These are phyloP conservation scores for Tuber magnatum DNA, from an alignment of 495 filamentous ascomycete species.

Conservation along the genomic window DNA sequence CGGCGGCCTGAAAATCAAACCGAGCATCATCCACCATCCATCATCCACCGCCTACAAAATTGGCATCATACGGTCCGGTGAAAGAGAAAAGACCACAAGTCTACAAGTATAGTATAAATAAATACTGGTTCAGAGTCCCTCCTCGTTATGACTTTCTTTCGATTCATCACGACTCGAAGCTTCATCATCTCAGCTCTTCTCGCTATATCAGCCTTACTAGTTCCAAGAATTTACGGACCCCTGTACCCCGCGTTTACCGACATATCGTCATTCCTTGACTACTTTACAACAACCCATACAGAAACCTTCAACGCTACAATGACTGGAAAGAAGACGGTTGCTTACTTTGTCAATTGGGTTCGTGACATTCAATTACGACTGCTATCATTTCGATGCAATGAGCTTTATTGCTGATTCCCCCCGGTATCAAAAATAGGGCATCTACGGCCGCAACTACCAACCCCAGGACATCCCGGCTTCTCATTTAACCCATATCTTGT, in stretches of 20 bases:
- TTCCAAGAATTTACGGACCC: constrained; percentile 12
- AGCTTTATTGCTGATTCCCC: constrained; percentile 2
- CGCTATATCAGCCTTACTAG: constrained; percentile 19
- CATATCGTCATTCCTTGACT: constrained; percentile 27
- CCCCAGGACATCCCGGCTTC: constrained; percentile 81
- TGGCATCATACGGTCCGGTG: not conserved
- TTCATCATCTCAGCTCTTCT: constrained; percentile 19
- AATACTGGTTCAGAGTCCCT: constrained; percentile 21
- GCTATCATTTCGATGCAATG: constrained; percentile 4
- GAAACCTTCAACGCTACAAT: constrained; percentile 9
- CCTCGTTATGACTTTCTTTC: constrained; percentile 21
- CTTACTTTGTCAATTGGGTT: constrained; percentile 79
- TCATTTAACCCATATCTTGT: constrained; percentile 86
- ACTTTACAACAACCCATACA: constrained; percentile 14
- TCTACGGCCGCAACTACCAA: constrained; percentile 75
- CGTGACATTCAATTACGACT: constrained; percentile 9
- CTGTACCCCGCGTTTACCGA: constrained; percentile 18
- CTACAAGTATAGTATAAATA: constrained; percentile 27
- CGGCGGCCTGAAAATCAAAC: not conserved
- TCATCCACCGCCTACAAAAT: not conserved
- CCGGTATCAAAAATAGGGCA: constrained; percentile 52
- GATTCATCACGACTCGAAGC: constrained; percentile 15
- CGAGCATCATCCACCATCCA: not conserved
- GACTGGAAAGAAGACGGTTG: constrained; percentile 49
- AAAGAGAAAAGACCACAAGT: not conserved